phyloP scores from a whole-genome alignment of 2,329 filamentous ascomycete species.

The Diaporthe vexans region DNA sequence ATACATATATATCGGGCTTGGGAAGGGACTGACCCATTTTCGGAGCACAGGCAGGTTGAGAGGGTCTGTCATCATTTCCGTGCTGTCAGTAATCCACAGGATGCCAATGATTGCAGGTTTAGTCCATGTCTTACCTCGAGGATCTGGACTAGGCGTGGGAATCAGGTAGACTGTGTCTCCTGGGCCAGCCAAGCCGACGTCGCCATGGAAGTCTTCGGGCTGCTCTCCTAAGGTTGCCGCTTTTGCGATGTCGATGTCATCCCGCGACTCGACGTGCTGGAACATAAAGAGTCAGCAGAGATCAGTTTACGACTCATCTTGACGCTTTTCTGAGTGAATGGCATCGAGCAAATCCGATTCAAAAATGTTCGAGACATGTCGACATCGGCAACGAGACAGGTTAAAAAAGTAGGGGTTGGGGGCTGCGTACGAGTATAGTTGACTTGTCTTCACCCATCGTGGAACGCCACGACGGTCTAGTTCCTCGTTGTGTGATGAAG shows the following conservation, averaged over 20 bases:
- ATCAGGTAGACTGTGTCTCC: slow-evolving; percentile 28
- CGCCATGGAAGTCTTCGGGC: slow-evolving; percentile 31
- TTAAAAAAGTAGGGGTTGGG: background rate
- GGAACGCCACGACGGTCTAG: background rate
- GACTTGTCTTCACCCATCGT: slow-evolving; percentile 21
- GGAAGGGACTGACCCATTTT: slow-evolving; percentile 5
- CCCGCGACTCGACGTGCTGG: slow-evolving; percentile 19
- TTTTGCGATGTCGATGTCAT: slow-evolving; percentile 9
- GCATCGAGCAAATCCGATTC: background rate
- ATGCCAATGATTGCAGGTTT: too few species aligned
- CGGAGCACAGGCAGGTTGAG: slow-evolving; percentile 9
- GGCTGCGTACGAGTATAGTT: slow-evolving; percentile 6
- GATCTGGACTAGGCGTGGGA: slow-evolving; percentile 24
- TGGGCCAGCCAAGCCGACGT: slow-evolving; percentile 17
- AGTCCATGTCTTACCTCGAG: background rate
- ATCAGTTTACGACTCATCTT: too few species aligned
- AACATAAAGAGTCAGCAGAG: background rate
- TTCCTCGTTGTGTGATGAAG: background rate
- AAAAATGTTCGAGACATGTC: background rate
- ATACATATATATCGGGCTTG: too few species aligned
- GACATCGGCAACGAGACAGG: background rate
- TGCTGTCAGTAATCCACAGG: background rate
- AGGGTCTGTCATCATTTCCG: background rate
- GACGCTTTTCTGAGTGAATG: background rate
- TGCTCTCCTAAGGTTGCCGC: background rate